Base-by-base conservation (phyloP, 2,329 filamentous ascomycete genomes). In the Trichophaea hybrida region DNA sequence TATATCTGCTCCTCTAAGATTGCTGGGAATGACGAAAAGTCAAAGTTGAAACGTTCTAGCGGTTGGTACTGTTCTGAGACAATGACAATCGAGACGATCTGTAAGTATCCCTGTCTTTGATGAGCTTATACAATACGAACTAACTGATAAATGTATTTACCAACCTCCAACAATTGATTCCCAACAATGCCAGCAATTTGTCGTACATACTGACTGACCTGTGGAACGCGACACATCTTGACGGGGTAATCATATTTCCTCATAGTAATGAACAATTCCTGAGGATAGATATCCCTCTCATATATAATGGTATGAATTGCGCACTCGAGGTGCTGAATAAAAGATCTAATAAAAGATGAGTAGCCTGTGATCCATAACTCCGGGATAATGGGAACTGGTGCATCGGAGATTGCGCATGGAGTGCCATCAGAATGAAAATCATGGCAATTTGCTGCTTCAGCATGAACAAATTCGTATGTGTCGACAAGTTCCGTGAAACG, bases 261-360 rank as follows among this genome's bases (percentile, higher is more conserved):
- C 43, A 84, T 80, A 46, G 84, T 81, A 60, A 91, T 79, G 74
- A 95, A 96, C 38, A 88, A 87, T 33, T 80, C 74, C 53, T 75
- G 72, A 0, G 90, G 88, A 72, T 96, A 96, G 69, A 95, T 81
- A 61, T 73, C 73, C 67, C 90, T 86, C 69, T 93, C 82, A 75
- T 83, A 91, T 66, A 95, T 81, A 68, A 96, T 83, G 61, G 88
- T 87, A 76, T 96, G 90, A 64, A 91, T 81, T 68, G 86, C 80
- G 63, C 91, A 82, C 62, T 83, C 86, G 59, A 95, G 80, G 74
- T 54, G 51, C n/a, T 43, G 10, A 15, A 43, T 15, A 15, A 43
- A 43, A 1, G 38, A 2, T 2, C 24, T 24, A 24, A 24, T 24
- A 3, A 24, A 24, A 24, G 24, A 24, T 24, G 24, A 24, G 24